phyloP scores from a whole-genome alignment of 441 rosid genomes.

The Jatropha podagrica region DNA sequence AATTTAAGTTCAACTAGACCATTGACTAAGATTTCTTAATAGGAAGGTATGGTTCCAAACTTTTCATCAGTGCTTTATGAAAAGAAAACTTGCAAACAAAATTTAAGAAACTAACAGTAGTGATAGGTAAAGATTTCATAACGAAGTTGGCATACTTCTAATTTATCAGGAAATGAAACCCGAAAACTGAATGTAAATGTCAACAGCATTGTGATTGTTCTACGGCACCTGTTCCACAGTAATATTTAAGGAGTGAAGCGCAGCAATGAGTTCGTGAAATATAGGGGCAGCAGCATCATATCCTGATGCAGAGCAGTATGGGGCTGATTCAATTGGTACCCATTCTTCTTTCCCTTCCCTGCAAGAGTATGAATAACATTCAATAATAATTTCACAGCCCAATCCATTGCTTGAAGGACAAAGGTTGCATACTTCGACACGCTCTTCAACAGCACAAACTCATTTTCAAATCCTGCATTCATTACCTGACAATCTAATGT shows the following conservation, averaged over 20 bases:
- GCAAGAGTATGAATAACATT: conserved; percentile 17
- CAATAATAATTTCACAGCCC: background rate
- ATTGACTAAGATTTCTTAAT: background rate
- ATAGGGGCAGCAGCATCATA: conserved; percentile 64
- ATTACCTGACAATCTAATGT: conserved; percentile 49
- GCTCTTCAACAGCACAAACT: conserved; percentile 81
- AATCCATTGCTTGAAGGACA: background rate
- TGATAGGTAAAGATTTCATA: background rate
- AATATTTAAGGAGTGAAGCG: conserved; percentile 65
- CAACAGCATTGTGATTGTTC: conserved; percentile 8
- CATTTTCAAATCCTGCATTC: conserved; percentile 98
- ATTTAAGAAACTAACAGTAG: background rate
- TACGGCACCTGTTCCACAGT: conserved; percentile 74
- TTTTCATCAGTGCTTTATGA: background rate
- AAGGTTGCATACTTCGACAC: conserved; percentile 41
- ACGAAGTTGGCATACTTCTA: background rate
- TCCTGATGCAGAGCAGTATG: conserved; percentile 76
- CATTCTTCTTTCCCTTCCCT: conserved; percentile 90
- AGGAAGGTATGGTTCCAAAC: background rate
- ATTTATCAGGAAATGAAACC: conserved; percentile 5
- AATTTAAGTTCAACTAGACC: background rate
- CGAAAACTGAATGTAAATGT: conserved; percentile 7
- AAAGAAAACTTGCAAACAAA: background rate
- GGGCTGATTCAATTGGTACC: conserved; percentile 70
- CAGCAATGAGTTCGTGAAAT: conserved; percentile 62